phyloP scores from a whole-genome alignment of 441 rosid genomes.

The Erysimum cheiri region DNA sequence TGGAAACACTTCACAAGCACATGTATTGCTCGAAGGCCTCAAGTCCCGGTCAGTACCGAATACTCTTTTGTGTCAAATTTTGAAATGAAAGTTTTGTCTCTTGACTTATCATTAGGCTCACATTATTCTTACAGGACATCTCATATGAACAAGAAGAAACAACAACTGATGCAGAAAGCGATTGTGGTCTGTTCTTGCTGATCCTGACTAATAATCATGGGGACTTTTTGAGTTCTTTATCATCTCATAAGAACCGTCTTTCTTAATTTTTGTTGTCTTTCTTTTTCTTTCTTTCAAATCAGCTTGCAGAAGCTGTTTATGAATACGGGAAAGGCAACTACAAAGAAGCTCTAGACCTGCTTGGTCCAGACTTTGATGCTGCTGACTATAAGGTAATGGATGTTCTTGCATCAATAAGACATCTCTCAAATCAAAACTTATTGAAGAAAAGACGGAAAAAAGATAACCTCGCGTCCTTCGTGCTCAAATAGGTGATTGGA shows the following conservation, averaged over 20 bases:
- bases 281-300: slow-evolving; percentile 6
- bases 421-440: background rate
- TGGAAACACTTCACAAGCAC: slow-evolving; percentile 26
- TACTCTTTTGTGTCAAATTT: slow-evolving; percentile 2
- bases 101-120: background rate
- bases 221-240: background rate
- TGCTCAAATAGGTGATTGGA: slow-evolving; percentile 58
- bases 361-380: slow-evolving; percentile 73
- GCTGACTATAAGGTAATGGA: slow-evolving; percentile 60
- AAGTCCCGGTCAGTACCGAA: slow-evolving; percentile 20
- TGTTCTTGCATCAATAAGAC: slow-evolving; percentile 7
- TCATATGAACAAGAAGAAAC: slow-evolving; percentile 71
- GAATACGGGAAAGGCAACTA: slow-evolving; percentile 64
- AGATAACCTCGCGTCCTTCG: background rate
- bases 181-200: slow-evolving; percentile 54
- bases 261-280: background rate
- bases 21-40: slow-evolving; percentile 32
- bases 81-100: background rate
- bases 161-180: slow-evolving; percentile 60
- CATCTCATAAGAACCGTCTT: background rate
- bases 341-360: slow-evolving; percentile 57
- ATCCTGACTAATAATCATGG: background rate
- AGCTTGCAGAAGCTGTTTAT: slow-evolving; percentile 80
- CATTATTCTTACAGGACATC: slow-evolving; percentile 16
- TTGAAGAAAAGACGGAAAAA: background rate